A percentile compares a stretch with the other conserved stretches of the same genome.
phyloP scores from a whole-genome alignment of 176 grass and related monocot species.

The Guadua angustifolia region DNA sequence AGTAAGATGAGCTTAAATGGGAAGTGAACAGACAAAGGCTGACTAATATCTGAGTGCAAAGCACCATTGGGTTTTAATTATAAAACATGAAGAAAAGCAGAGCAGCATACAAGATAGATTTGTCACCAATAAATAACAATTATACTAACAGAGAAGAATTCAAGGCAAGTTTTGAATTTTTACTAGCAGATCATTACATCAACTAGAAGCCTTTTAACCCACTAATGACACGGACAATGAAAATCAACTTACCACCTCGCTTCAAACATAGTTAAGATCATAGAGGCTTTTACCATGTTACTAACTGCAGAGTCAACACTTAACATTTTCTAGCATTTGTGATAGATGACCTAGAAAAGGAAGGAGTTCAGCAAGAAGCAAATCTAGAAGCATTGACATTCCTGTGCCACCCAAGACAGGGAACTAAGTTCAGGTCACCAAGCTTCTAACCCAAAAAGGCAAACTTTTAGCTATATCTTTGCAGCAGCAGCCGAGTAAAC shows the following conservation, averaged over 20 bases:
- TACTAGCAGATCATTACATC: constrained; percentile 22
- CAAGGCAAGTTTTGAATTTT: constrained; percentile 10
- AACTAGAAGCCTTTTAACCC: neutral
- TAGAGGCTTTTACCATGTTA: constrained; percentile 19
- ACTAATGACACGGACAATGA: neutral
- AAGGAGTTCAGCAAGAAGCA: constrained; percentile 39
- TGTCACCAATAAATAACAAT: neutral
- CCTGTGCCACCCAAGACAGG: neutral
- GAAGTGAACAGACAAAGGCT: neutral
- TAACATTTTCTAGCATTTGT: constrained; percentile 20
- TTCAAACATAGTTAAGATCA: neutral
- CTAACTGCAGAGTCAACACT: neutral
- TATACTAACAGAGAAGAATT: constrained; percentile 5
- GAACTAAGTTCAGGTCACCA: neutral
- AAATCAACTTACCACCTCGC: constrained; percentile 7
- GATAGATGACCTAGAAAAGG: neutral
- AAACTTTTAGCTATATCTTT: constrained; percentile 12
- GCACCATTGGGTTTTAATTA: neutral
- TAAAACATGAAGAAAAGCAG: constrained; percentile 32
- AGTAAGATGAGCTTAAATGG: constrained; percentile 23
- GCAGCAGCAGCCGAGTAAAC: neutral
- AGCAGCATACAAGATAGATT: constrained; percentile 28
- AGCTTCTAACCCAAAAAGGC: neutral
- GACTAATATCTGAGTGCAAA: constrained; percentile 33
- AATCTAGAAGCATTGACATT: constrained; percentile 15